Evolutionary conservation across 768 basidiomycete species (phyloP), one percentile per base, ranked within the genome.

Genomic region (Leccinum uliginosum): DNA sequence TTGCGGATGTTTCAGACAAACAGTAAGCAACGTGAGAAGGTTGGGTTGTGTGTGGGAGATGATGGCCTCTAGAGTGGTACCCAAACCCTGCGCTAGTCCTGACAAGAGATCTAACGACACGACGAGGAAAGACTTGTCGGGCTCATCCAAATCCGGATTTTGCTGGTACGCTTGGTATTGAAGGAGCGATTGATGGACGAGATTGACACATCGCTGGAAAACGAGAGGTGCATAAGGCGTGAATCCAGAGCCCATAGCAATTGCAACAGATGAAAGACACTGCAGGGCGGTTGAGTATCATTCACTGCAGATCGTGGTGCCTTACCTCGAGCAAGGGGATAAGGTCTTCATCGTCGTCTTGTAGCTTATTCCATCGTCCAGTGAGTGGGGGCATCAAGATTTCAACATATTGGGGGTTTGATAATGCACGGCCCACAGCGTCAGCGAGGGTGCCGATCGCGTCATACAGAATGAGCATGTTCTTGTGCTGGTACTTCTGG

Each of bases 361-460:
- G 84, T 54, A 98, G 75, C 67, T 87, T 88, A n/a, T 85, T 74
- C 97, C 97, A 99, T 63, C 90, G 85, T 56, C 80, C 82, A 51
- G 91, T 90, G 56, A 99, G 75, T 35, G 96, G 93, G 3, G 96
- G 96, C 94, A 99, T 96, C 62, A 99, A 75, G 60, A 98, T 94
- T 43, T 97, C 93, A 52, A 98, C 90, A 68, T 90, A 94, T 9
- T 83, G 75, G 8, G 91, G 82, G 68, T 94, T 91, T 67, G 89
- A 86, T 59, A 99, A 75, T 6, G 93, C 90, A 38, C 86, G 70
- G 3, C 95, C 95, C 45, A 99, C 97, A 4, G 95, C 93, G 67
- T 99, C 97, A 7, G 97, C 97, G 35, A 99, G 79, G 1, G 97
- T 99, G 7, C 97, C 97, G 47, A 99, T 89, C n/a, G 97, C 97